These are phyloP conservation scores for Russula earlei DNA, from an alignment of 768 basidiomycete species.

Conservation along the genomic window DNA sequence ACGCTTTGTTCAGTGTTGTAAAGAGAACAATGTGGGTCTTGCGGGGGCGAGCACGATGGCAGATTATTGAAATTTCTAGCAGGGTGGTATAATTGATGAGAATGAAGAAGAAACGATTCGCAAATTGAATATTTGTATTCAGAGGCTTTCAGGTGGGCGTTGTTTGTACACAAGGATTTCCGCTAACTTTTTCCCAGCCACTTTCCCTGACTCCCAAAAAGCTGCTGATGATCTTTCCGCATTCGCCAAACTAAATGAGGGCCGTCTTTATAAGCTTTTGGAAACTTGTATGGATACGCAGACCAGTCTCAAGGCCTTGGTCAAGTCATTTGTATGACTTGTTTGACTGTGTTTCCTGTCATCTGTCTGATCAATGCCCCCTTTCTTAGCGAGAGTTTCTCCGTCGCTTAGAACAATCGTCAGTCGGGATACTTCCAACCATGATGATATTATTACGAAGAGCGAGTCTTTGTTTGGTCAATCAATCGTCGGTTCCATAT, in stretches of 20 bases:
- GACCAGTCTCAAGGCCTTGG: constrained; percentile 68
- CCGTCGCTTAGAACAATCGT: constrained; percentile 63
- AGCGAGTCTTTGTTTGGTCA: constrained; percentile 63
- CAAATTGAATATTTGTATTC: constrained; percentile 45
- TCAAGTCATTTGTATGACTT: constrained; percentile 61
- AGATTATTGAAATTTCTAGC: constrained; percentile 5
- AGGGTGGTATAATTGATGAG: constrained; percentile 90
- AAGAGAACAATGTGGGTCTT: constrained; percentile 72
- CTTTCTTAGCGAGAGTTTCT: constrained; percentile 61
- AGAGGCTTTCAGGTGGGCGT: constrained; percentile 53
- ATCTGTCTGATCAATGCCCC: not conserved
- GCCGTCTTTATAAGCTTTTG: constrained; percentile 74
- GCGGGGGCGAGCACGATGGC: not conserved
- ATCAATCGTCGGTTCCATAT: constrained; percentile 76
- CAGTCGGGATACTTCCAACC: constrained; percentile 50
- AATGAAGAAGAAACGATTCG: constrained; percentile 56
- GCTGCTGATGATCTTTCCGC: constrained; percentile 66
- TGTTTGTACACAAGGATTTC: not conserved
- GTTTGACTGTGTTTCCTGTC: not conserved
- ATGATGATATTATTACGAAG: constrained; percentile 64
- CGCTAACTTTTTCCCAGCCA: constrained; percentile 27
- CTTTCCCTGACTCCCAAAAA: constrained; percentile 62
- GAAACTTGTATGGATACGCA: constrained; percentile 77
- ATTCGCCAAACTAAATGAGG: constrained; percentile 85
- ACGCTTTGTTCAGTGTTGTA: constrained; percentile 61